Evolutionary conservation across 2,329 filamentous ascomycete genomes (phyloP).

Genomic region (Fusarium chuoi): DNA sequence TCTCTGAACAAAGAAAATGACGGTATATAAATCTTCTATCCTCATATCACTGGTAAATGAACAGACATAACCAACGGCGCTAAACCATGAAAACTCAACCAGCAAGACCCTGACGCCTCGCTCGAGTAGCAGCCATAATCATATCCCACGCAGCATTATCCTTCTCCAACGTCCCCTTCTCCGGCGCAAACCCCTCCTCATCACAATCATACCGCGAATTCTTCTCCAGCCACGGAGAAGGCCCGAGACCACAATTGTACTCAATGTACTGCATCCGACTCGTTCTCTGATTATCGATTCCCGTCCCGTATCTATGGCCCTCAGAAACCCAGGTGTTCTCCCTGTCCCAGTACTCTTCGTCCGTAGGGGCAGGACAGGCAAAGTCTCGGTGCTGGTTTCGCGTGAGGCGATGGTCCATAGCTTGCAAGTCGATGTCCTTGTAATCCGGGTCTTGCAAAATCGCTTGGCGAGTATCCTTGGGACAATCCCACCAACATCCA

Average conservation of each 20-base stretch:
- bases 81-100: accelerated
- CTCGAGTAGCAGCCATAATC: background rate
- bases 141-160: constrained; percentile 9
- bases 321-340: background rate
- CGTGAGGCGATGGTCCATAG: background rate
- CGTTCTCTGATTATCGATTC: accelerated
- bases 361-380: background rate
- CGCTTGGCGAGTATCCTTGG: background rate
- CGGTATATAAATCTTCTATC: background rate
- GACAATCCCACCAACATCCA: background rate
- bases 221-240: background rate
- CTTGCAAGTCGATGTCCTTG: background rate
- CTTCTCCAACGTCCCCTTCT: background rate
- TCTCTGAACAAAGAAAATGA: background rate
- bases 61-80: accelerated
- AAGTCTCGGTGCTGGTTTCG: background rate
- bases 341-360: accelerated
- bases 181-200: background rate
- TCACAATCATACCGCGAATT: accelerated
- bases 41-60: accelerated
- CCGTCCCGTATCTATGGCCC: background rate
- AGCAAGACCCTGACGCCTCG: background rate
- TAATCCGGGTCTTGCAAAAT: background rate
- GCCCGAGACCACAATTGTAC: background rate
- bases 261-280: constrained; percentile 10